Base-by-base conservation (phyloP, 345 rosid genomes). In the Eucalyptus sideroxylon region DNA sequence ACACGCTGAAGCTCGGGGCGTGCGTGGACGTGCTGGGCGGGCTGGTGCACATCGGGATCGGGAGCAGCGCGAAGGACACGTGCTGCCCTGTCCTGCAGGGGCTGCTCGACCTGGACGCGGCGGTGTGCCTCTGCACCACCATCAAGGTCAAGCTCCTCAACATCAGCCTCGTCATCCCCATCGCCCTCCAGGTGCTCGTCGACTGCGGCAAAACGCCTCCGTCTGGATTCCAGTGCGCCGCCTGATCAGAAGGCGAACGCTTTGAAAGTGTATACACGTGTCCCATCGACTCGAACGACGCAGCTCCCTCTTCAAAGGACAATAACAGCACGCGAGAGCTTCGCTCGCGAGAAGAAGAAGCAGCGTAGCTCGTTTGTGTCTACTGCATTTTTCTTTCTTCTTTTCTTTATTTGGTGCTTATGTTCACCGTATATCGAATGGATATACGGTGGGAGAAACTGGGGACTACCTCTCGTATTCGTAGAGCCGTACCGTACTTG, bases 11-110 rank as follows among this genome's bases (percentile, higher is more conserved):
- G 94, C 92, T 98, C 12, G 96, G 95, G 6, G 97, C 97, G 4
- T 98, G 99, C 87, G 99, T 98, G 87, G 99, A 98, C 90, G 95
- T 98, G 14, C 88, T 98, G 30, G 97, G 98, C 9, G 99, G 99
- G 30, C 92, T 97, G 17, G 90, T 96, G 88, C 97, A 96, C 91
- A 56, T 96, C 7, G 97, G 99, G 8, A 91, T 97, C 11, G 98
- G 99, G n/a, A 89, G 93, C 53, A 92, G 95, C 60, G 96, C 98
- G 8, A 95, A 96, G 93, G 96, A 94, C 45, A 34, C 93, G 14
- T 98, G 99, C 90, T 98, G 99, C 87, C 99, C 99, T 0, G 92
- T 98, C 81, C 96, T 98, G n/a, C 90, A 93, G 86, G 97, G 96
- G 56, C 92, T 98, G 49, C 87, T 92, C 50, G 99, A 93, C 90